These are phyloP conservation scores for Lactifluus volemus DNA, from an alignment of 768 basidiomycete species.

Conservation along the genomic window DNA sequence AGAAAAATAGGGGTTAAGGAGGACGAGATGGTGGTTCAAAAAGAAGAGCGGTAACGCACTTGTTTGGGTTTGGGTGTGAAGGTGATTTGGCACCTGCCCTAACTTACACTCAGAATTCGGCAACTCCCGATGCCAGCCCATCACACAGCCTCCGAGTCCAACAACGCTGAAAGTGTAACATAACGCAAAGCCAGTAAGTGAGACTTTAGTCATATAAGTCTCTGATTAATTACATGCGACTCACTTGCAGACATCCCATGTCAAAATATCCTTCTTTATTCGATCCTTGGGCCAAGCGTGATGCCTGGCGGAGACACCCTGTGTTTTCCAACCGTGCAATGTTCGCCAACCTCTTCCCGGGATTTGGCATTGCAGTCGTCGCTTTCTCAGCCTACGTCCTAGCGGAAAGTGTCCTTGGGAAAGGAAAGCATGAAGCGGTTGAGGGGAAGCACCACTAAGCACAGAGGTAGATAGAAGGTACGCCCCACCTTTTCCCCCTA, in stretches of 20 bases:
- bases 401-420: conserved; percentile 54
- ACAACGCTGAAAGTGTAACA: no score
- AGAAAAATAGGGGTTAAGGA: neutral
- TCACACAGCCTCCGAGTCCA: neutral
- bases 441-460: conserved; percentile 16
- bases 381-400: conserved; percentile 90
- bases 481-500: neutral
- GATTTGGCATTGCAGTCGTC: conserved; percentile 86
- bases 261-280: conserved; percentile 57
- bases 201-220: no score
- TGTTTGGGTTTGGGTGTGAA: conserved; percentile 18
- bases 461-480: neutral
- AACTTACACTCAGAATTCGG: conserved; percentile 25
- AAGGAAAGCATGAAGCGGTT: conserved; percentile 20
- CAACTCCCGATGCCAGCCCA: neutral
- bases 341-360: conserved; percentile 89
- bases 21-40: conserved; percentile 9
- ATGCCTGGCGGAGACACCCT: conserved; percentile 88
- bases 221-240: no score
- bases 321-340: conserved; percentile 80
- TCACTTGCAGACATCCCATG: conserved; percentile 2
- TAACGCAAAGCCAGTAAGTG: neutral
- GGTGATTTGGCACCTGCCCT: conserved; percentile 48
- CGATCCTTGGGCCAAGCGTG: conserved; percentile 91
- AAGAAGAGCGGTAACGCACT: conserved; percentile 17